Conservation (phyloP, 352 stramenopile species). For the Pseudoperonospora humuli region DNA sequence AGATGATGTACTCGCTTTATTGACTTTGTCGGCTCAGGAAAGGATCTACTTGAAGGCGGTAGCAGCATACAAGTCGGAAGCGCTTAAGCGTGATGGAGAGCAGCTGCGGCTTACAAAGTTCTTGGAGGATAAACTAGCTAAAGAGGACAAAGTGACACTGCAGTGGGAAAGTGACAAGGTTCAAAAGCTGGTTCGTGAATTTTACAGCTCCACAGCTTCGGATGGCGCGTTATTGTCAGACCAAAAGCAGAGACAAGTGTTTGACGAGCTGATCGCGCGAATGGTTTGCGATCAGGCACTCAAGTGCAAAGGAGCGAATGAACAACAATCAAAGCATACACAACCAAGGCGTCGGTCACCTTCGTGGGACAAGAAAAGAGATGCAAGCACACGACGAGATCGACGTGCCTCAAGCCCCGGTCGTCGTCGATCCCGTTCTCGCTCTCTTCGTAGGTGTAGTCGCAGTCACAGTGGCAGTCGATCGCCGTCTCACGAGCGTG, state of each 20-base stretch:
- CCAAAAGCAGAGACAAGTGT: constrained; percentile 23
- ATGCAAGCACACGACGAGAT: constrained; percentile 10
- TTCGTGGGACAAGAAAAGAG: constrained; percentile 4
- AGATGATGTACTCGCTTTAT: constrained; percentile 27
- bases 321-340: constrained; percentile 2
- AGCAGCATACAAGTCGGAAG: constrained; percentile 28
- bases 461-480: constrained; percentile 19
- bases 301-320: neutral
- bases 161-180: constrained; percentile 19
- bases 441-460: constrained; percentile 10
- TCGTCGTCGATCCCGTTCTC: constrained; percentile 14
- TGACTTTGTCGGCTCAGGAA: constrained; percentile 41
- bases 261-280: constrained; percentile 14
- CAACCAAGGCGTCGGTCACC: neutral
- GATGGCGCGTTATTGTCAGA: constrained; percentile 12
- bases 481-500: constrained; percentile 11
- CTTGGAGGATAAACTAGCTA: constrained; percentile 23
- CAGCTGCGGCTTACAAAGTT: constrained; percentile 27
- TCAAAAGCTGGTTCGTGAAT: constrained; percentile 21
- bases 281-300: neutral
- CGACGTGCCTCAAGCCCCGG: constrained; percentile 8
- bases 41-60: constrained; percentile 47
- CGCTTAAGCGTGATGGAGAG: constrained; percentile 22
- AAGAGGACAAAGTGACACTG: constrained; percentile 2
- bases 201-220: constrained; percentile 17